Evolutionary conservation across 306 rosid species (phyloP).

Genomic region (Vigna reflexopilosa): DNA sequence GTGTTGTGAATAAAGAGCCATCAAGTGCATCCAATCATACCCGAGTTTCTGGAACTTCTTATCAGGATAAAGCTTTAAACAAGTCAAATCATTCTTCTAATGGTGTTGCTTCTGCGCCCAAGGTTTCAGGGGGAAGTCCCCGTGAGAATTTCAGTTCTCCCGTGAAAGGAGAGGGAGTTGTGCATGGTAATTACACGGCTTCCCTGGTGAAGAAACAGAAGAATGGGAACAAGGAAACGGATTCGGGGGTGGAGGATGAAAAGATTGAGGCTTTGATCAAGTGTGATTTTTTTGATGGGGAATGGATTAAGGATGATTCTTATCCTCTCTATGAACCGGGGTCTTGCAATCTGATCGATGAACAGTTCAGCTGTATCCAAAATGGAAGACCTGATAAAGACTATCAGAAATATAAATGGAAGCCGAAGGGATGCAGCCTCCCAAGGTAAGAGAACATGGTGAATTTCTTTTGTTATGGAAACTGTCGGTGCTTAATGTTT

Average conservation of each 20-base stretch:
- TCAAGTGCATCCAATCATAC: constrained; percentile 35
- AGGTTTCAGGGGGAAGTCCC: constrained; percentile 28
- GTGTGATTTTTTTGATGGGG: constrained; percentile 81
- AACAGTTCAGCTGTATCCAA: constrained; percentile 73
- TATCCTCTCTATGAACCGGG: constrained; percentile 80
- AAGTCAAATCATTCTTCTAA: constrained; percentile 49
- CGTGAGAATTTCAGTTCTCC: constrained; percentile 41
- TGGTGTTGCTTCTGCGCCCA: constrained; percentile 14
- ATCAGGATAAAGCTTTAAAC: constrained; percentile 33
- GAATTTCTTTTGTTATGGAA: constrained; percentile 24
- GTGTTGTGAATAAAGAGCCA: constrained; percentile 21
- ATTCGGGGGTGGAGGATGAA: constrained; percentile 38
- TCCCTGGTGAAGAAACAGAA: constrained; percentile 46
- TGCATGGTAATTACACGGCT: constrained; percentile 48
- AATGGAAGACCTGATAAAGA: constrained; percentile 83
- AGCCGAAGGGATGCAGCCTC: constrained; percentile 76
- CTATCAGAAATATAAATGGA: constrained; percentile 80
- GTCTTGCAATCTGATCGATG: constrained; percentile 78
- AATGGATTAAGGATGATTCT: constrained; percentile 81
- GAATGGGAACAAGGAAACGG: constrained; percentile 31
- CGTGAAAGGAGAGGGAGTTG: constrained; percentile 13
- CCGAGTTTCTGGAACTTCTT: constrained; percentile 40
- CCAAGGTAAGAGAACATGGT: constrained; percentile 66
- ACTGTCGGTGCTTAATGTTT: neutral
- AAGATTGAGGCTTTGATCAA: constrained; percentile 58